phyloP scores from a whole-genome alignment of 441 rosid genomes.

The Pelargonium cotyledonis region DNA sequence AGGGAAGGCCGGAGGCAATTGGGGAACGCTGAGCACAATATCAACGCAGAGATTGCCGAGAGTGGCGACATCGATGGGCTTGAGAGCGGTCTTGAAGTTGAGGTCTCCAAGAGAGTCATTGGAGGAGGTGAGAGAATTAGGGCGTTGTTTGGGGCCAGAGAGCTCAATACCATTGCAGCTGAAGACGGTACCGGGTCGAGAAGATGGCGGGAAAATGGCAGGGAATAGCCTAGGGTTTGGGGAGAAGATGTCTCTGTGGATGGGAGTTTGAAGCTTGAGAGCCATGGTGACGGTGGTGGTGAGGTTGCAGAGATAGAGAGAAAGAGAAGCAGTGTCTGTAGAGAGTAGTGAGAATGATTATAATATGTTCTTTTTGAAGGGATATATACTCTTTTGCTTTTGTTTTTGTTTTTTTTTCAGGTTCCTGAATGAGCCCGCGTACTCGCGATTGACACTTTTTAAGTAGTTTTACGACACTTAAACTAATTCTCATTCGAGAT shows the following conservation, averaged over 20 bases:
- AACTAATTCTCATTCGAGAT: no score
- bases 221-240: conserved; percentile 24
- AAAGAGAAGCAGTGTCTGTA: background rate
- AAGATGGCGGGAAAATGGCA: conserved; percentile 21
- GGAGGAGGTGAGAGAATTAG: conserved; percentile 19
- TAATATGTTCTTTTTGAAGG: no score
- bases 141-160: conserved; percentile 24
- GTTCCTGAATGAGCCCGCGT: no score
- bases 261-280: conserved; percentile 32
- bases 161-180: conserved; percentile 31
- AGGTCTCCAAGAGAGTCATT: conserved; percentile 20
- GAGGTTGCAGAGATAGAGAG: conserved; percentile 11
- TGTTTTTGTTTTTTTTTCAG: no score
- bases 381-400: no score
- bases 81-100: conserved; percentile 26
- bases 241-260: conserved; percentile 23
- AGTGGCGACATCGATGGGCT: conserved; percentile 70
- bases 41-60: conserved; percentile 92
- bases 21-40: conserved; percentile 72
- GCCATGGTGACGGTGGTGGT: conserved; percentile 48
- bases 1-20: conserved; percentile 60
- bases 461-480: no score
- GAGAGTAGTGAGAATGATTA: background rate
- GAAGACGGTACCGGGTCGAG: conserved; percentile 13
- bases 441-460: no score